Evolutionary conservation across 257 asterid genomes (phyloP).

Genomic region (Craterostigma plantagineum): DNA sequence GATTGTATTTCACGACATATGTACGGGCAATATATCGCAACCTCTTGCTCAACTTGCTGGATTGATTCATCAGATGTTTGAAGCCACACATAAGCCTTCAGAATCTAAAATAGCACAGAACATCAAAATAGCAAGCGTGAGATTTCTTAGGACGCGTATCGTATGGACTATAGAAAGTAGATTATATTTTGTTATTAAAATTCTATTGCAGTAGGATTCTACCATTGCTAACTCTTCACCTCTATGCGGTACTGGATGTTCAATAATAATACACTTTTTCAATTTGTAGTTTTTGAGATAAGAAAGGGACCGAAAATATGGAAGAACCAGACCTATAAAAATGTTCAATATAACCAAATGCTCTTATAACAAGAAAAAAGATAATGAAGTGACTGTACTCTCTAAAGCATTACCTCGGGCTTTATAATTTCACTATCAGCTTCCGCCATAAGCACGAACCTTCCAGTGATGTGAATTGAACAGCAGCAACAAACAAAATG

Average conservation of each 20-base stretch:
- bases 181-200: no score
- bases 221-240: no score
- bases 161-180: no score
- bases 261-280: no score
- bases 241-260: no score
- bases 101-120: slow-evolving; percentile 25
- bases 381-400: background rate
- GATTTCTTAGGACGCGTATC: background rate
- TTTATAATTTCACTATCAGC: slow-evolving; percentile 38
- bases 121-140: background rate
- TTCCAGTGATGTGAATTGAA: background rate
- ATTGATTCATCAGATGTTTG: slow-evolving; percentile 68
- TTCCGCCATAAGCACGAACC: slow-evolving; percentile 21
- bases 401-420: slow-evolving; percentile 24
- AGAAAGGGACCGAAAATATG: no score
- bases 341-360: background rate
- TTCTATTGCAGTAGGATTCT: no score
- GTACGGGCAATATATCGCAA: slow-evolving; percentile 73
- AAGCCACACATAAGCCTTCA: slow-evolving; percentile 85
- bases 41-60: slow-evolving; percentile 83
- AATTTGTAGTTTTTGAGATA: no score
- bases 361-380: background rate
- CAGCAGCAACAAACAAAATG: no score
- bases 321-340: no score
- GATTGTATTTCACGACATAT: slow-evolving; percentile 69